Conservation (phyloP, 345 rosid species). For the Bruguiera parviflora region DNA sequence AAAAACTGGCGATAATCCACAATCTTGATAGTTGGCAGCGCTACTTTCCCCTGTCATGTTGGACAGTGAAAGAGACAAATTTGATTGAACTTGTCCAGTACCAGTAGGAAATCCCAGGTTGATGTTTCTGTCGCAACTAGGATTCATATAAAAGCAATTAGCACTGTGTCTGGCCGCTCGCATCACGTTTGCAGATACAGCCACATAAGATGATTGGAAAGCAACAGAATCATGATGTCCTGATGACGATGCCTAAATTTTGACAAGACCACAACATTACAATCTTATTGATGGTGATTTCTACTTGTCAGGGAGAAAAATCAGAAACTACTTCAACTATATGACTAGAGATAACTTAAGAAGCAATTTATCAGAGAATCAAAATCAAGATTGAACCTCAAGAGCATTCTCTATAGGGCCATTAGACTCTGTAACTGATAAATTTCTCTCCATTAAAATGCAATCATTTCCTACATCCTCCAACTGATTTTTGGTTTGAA, state of each 20-base stretch:
- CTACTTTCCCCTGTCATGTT: slow-evolving; percentile 56
- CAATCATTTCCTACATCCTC: slow-evolving; percentile 36
- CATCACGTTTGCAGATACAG: slow-evolving; percentile 19
- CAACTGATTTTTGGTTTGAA: slow-evolving; percentile 32
- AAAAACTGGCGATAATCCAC: slow-evolving; percentile 54
- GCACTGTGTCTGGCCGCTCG: not conserved
- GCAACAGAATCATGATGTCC: slow-evolving; percentile 39
- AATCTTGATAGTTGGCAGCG: slow-evolving; percentile 59
- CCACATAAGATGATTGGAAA: slow-evolving; percentile 36
- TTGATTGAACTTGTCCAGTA: slow-evolving; percentile 50
- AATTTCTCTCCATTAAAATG: slow-evolving; percentile 37
- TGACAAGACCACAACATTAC: no score
- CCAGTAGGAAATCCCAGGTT: slow-evolving; percentile 40
- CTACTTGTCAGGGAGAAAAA: no score
- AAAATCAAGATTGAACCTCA: slow-evolving; percentile 35
- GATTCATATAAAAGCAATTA: slow-evolving; percentile 23
- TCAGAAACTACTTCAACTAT: not conserved
- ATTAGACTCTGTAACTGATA: slow-evolving; percentile 40
- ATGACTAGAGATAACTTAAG: not conserved
- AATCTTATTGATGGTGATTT: no score
- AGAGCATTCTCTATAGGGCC: slow-evolving; percentile 41
- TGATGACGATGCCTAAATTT: slow-evolving; percentile 45
- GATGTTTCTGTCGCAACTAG: slow-evolving; percentile 37
- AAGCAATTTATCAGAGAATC: slow-evolving; percentile 1
- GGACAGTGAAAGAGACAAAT: slow-evolving; percentile 53